Evolutionary conservation across 352 stramenopile species (phyloP).

Genomic region (Pythium biforme): DNA sequence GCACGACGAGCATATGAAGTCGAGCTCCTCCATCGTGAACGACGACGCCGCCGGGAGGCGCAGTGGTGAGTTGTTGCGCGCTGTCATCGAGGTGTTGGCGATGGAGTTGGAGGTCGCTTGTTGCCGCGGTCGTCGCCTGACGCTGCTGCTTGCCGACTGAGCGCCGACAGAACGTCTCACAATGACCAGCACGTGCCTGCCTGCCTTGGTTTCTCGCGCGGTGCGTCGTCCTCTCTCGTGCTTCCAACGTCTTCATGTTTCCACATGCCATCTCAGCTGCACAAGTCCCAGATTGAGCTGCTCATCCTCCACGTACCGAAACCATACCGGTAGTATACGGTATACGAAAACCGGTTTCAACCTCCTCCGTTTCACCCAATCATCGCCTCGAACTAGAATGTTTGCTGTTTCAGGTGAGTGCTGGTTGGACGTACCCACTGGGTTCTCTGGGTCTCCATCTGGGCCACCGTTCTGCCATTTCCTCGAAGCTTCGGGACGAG

Average conservation of each 20-base stretch:
- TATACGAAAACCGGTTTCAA: not conserved
- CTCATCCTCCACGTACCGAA: constrained; percentile 6
- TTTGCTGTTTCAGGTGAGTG: constrained; percentile 19
- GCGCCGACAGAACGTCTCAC: too few species aligned
- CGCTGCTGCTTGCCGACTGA: constrained; percentile 25
- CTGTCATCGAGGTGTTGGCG: constrained; percentile 2
- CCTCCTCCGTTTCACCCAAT: constrained; percentile 11
- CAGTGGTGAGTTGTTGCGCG: constrained; percentile 25
- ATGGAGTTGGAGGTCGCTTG: not conserved
- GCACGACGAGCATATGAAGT: constrained; percentile 57
- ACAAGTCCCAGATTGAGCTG: constrained; percentile 11
- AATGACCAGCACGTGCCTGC: too few species aligned
- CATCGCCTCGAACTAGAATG: constrained; percentile 12
- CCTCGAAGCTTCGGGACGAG: constrained; percentile 24
- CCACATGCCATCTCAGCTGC: constrained; percentile 12
- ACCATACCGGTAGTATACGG: constrained; percentile 2
- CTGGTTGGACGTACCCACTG: constrained; percentile 20
- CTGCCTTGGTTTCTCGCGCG: not conserved
- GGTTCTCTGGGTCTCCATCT: constrained; percentile 17
- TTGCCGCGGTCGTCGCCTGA: not conserved
- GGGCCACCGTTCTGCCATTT: constrained; percentile 14
- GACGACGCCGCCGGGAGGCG: constrained; percentile 24
- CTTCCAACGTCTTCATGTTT: constrained; percentile 1
- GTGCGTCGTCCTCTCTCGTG: not conserved
- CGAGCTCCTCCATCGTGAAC: constrained; percentile 60